These are phyloP conservation scores for Coprinopsis strossmayeri DNA, from an alignment of 768 basidiomycete genomes.

Conservation along the genomic window DNA sequence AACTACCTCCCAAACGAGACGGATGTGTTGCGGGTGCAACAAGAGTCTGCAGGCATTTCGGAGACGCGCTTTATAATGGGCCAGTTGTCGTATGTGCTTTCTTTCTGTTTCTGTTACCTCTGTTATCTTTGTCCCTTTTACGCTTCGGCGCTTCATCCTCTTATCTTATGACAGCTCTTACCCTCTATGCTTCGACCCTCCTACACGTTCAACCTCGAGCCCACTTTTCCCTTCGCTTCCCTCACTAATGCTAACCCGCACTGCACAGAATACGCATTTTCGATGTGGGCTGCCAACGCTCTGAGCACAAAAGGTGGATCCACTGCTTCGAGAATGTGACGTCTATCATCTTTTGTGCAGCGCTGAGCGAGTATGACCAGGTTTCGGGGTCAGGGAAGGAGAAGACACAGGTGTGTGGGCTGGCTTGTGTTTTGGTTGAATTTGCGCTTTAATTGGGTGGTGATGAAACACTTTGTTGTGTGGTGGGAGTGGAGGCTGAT, in stretches of 20 bases:
- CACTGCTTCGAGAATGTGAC: slow-evolving; percentile 61
- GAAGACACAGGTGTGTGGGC: slow-evolving; percentile 53
- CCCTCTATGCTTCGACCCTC: no score
- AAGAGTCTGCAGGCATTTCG: slow-evolving; percentile 85
- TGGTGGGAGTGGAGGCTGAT: no score
- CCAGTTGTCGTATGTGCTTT: slow-evolving; percentile 43
- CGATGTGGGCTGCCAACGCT: slow-evolving; percentile 75
- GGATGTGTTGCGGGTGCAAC: slow-evolving; percentile 83
- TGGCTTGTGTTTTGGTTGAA: background rate
- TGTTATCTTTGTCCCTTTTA: no score
- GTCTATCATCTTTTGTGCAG: slow-evolving; percentile 61
- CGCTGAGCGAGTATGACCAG: slow-evolving; percentile 71
- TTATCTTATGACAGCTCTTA: no score
- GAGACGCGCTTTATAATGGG: slow-evolving; percentile 82
- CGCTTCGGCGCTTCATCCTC: no score
- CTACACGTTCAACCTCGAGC: background rate
- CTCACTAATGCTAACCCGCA: background rate
- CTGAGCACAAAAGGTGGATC: slow-evolving; percentile 80
- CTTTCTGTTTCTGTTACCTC: background rate
- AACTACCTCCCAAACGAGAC: slow-evolving; percentile 83
- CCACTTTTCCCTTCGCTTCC: background rate
- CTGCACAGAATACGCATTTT: slow-evolving; percentile 55
- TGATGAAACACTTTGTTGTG: no score
- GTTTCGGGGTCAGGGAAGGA: slow-evolving; percentile 62
- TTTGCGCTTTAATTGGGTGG: background rate